phyloP scores from a whole-genome alignment of 1,284 basidiomycete genomes.

The Puccinia novopanici region DNA sequence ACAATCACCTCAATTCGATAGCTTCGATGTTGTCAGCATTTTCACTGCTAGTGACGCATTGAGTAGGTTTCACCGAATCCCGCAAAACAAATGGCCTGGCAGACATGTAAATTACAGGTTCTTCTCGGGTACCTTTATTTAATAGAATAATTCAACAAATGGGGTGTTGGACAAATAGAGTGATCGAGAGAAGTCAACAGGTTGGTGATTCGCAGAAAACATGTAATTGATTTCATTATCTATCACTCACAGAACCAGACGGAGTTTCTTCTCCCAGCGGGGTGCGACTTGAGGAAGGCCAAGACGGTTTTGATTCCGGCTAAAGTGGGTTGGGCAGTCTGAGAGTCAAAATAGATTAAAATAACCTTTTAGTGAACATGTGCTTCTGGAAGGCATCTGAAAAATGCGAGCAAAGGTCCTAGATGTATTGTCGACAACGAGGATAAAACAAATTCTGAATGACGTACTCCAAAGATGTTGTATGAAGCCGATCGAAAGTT shows the following conservation, averaged over 20 bases:
- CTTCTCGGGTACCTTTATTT: no score
- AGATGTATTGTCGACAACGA: no score
- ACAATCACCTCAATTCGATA: slow-evolving; percentile 72
- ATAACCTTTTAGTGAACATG: no score
- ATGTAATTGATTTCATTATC: slow-evolving; percentile 38
- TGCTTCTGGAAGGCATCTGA: slow-evolving; percentile 70
- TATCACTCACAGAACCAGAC: slow-evolving; percentile 58
- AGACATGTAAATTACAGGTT: slow-evolving; percentile 87
- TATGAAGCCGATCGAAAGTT: slow-evolving; percentile 77
- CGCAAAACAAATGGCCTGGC: slow-evolving; percentile 93
- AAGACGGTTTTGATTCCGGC: no score
- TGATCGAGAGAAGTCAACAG: no score
- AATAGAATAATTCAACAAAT: no score
- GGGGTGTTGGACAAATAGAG: no score
- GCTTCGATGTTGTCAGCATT: slow-evolving; percentile 92
- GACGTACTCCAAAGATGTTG: slow-evolving; percentile 63
- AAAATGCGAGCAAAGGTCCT: no score
- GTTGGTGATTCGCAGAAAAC: no score
- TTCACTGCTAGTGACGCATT: slow-evolving; percentile 80
- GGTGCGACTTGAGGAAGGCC: no score
- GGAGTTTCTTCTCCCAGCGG: slow-evolving; percentile 70
- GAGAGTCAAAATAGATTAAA: slow-evolving; percentile 82
- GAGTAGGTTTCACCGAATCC: slow-evolving; percentile 80
- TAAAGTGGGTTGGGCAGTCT: slow-evolving; percentile 63
- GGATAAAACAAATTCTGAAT: slow-evolving; percentile 63